A percentile compares a stretch with the other conserved stretches of the same genome.
Evolutionary conservation across 306 rosid genomes (phyloP).

Genomic region (Glycine soja): DNA sequence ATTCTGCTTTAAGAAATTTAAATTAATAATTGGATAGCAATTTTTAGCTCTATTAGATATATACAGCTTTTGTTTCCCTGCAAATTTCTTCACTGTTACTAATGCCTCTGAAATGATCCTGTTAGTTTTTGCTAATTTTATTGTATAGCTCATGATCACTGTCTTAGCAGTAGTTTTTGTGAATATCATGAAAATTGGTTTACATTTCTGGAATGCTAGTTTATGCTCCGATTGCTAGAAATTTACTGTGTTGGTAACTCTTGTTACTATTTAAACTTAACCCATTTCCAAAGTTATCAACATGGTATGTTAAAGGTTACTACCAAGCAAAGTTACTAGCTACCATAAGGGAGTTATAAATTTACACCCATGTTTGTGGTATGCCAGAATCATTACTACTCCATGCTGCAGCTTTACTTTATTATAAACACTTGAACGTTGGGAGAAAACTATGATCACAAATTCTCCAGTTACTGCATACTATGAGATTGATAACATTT

Average conservation of each 20-base stretch:
- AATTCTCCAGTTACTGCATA: slow-evolving; percentile 9
- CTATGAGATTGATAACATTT: neutral
- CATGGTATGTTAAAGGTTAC: neutral
- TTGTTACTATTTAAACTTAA: neutral
- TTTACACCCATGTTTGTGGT: neutral
- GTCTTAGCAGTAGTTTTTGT: slow-evolving; percentile 1
- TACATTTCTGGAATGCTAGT: slow-evolving; percentile 1
- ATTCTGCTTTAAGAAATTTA: slow-evolving; percentile 17
- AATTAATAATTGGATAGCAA: slow-evolving; percentile 20
- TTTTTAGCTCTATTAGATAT: neutral
- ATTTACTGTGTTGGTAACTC: neutral
- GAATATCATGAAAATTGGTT: slow-evolving; percentile 2
- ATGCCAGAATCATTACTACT: neutral
- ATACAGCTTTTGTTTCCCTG: slow-evolving; percentile 13
- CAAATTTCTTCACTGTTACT: slow-evolving; percentile 18
- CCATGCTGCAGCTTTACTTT: neutral
- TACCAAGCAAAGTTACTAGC: neutral
- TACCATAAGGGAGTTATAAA: slow-evolving; percentile 4
- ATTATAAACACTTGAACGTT: slow-evolving; percentile 5
- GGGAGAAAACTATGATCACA: neutral
- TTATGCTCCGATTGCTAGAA: slow-evolving; percentile 7
- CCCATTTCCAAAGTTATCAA: slow-evolving; percentile 15
- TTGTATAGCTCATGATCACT: neutral
- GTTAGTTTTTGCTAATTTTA: slow-evolving; percentile 24
- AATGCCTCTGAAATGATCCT: neutral